Evolutionary conservation across 1,139 yeast genomes (phyloP), one percentile per base, ranked within the genome.

Genomic region (Eremothecium sinecaudum): DNA sequence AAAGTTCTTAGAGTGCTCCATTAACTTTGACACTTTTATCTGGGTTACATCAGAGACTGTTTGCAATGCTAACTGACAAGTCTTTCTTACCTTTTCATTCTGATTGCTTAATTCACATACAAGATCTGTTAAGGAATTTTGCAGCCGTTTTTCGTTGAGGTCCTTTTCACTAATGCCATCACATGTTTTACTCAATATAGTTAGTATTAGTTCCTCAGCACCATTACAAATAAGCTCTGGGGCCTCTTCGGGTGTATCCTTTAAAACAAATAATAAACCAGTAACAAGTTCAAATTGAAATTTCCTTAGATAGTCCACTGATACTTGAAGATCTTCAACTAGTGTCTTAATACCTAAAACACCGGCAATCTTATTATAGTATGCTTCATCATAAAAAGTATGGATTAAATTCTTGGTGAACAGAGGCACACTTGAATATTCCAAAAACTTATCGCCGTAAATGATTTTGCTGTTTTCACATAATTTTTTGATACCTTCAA

Each of bases 71-170:
- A 72, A 67, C 51, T 82, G 90, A 0, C 95, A 80, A 1, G 93
- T 80, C 39, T 74, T 77, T 46, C 98, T 69, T 1, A 90, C 96
- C 34, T 73, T 71, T 6, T 77, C 73, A 43, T 83, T 83, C 0
- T 97, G 79, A 57, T 92, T 86, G 21, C 94, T 92, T 39, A 92
- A 68, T 53, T 90, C 98, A 50, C 86, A 86, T 2, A 90, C 94
- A 45, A 90, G 69, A 24, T 90, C 79, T 7, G 94, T 87, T 24
- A 84, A 75, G 23, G 90, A 71, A 14, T 90, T 80, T 47, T 79
- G 86, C 58, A 84, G 79, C n/a, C 83, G 79, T 44, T 81, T 79
- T 37, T 75, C 80, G 38, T 64, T 65, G 13, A 59, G 40, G 24
- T 79, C 73, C 8, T 75, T 73, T 25, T 75, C 78, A 27, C 65